Evolutionary conservation across 2,329 filamentous ascomycete genomes (phyloP).

Genomic region (Neopestalotiopsis sp.): DNA sequence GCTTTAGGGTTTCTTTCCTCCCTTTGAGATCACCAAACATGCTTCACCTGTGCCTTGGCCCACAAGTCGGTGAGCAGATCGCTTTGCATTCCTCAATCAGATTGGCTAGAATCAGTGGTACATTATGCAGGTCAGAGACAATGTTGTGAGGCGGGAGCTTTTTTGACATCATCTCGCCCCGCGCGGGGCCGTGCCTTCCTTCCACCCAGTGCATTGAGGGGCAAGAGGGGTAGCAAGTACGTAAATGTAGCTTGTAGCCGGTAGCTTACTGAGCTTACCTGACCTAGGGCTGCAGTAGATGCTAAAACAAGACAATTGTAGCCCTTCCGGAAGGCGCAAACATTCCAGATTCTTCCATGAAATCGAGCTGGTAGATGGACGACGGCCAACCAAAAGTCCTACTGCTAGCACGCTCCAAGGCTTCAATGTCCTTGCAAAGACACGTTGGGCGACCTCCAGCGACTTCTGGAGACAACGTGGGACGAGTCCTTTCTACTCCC

Average conservation of each 20-base stretch:
- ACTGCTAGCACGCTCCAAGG: background rate
- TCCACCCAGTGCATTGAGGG: background rate
- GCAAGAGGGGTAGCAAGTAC: background rate
- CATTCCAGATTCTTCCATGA: background rate
- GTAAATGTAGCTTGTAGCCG: background rate
- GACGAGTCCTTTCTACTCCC: too few species aligned
- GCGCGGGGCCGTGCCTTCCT: background rate
- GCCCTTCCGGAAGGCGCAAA: background rate
- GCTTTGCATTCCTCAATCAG: background rate
- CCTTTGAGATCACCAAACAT: background rate
- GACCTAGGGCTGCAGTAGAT: background rate
- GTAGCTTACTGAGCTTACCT: too few species aligned
- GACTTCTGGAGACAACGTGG: too few species aligned
- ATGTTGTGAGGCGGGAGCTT: background rate
- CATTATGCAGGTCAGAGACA: background rate
- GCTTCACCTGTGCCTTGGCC: slow-evolving; percentile 2
- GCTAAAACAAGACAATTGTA: background rate
- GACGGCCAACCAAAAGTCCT: background rate
- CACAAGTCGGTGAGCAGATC: background rate
- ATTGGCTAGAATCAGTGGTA: background rate
- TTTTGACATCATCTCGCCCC: slow-evolving; percentile 3
- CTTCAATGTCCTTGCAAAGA: background rate
- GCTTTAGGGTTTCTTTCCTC: background rate
- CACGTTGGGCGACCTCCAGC: too few species aligned
- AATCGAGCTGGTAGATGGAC: background rate